phyloP scores from a whole-genome alignment of 139 green algal species.

The Closterium sp. region DNA sequence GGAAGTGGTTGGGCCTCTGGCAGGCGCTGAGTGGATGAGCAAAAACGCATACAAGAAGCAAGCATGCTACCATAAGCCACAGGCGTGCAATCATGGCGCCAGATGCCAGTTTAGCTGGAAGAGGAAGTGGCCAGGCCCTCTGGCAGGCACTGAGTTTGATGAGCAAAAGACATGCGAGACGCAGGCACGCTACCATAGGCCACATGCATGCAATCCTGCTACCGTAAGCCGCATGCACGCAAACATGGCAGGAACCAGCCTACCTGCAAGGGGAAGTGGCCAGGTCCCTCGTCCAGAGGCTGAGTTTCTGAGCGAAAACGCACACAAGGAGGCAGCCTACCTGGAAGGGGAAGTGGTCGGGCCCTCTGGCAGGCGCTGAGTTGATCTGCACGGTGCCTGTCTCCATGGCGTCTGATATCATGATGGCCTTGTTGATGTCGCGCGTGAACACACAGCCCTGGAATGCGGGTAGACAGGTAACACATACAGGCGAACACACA shows the following conservation, averaged over 20 bases:
- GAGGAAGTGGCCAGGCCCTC: conserved; percentile 61
- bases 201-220: too few relatives aligned
- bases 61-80: conserved; percentile 2
- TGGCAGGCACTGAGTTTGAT: conserved; percentile 83
- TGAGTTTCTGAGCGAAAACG: too few relatives aligned
- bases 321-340: conserved; percentile 28
- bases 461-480: too few relatives aligned
- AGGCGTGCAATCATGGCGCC: too few relatives aligned
- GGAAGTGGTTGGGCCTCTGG: conserved; percentile 63
- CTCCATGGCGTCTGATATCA: conserved; percentile 86
- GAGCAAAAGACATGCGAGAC: too few relatives aligned
- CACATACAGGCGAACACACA: neutral
- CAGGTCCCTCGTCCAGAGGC: too few relatives aligned
- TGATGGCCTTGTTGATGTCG: conserved; percentile 84
- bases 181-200: too few relatives aligned
- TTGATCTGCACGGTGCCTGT: conserved; percentile 97
- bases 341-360: conserved; percentile 57
- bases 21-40: conserved; percentile 87
- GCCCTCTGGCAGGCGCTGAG: conserved; percentile 78
- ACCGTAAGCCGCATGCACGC: too few relatives aligned
- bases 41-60: conserved; percentile 34
- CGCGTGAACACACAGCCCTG: conserved; percentile 93
- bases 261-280: too few relatives aligned
- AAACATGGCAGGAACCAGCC: too few relatives aligned
- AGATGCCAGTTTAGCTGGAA: conserved; percentile 51